Evolutionary conservation across 1,139 yeast species (phyloP).

Genomic region (Taphrina populina): DNA sequence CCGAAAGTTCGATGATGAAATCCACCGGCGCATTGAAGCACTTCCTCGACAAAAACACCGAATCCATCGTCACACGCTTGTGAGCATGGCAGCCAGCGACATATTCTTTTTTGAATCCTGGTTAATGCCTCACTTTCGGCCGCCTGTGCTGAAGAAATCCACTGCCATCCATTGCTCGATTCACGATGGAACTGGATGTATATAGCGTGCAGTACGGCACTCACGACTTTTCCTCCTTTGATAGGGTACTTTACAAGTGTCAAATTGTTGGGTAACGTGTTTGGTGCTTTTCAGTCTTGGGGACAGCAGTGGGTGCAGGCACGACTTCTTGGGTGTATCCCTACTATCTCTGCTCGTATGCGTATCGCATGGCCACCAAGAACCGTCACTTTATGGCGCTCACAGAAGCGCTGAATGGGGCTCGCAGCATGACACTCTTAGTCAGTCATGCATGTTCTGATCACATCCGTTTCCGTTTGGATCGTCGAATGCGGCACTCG

Average conservation of each 20-base stretch:
- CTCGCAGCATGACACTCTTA: constrained; percentile 64
- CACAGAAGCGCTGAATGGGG: constrained; percentile 63
- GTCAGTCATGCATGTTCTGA: constrained; percentile 70
- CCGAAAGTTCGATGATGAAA: too few species aligned
- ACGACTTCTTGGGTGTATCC: constrained; percentile 69
- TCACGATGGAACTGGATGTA: too few species aligned
- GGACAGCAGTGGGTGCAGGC: constrained; percentile 72
- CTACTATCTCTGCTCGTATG: constrained; percentile 57
- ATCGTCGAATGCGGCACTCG: constrained; percentile 81
- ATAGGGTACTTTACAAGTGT: constrained; percentile 67
- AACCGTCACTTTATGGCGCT: constrained; percentile 73
- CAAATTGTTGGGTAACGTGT: constrained; percentile 71
- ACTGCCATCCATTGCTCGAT: too few species aligned
- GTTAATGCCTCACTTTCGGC: too few species aligned
- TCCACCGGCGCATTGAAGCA: too few species aligned
- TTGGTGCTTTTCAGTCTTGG: constrained; percentile 71
- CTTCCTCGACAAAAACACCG: too few species aligned
- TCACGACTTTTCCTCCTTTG: constrained; percentile 79
- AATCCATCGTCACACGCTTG: too few species aligned
- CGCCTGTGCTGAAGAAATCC: too few species aligned
- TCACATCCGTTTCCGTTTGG: constrained; percentile 93
- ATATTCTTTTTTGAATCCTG: too few species aligned
- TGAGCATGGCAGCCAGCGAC: too few species aligned
- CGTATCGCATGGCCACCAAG: constrained; percentile 53
- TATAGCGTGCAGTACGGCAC: constrained; percentile 53